A percentile compares a stretch with the other conserved stretches of the same genome.
These are phyloP conservation scores for Aspergillus neotritici DNA, from an alignment of 2,329 filamentous ascomycete genomes.

Conservation along the genomic window DNA sequence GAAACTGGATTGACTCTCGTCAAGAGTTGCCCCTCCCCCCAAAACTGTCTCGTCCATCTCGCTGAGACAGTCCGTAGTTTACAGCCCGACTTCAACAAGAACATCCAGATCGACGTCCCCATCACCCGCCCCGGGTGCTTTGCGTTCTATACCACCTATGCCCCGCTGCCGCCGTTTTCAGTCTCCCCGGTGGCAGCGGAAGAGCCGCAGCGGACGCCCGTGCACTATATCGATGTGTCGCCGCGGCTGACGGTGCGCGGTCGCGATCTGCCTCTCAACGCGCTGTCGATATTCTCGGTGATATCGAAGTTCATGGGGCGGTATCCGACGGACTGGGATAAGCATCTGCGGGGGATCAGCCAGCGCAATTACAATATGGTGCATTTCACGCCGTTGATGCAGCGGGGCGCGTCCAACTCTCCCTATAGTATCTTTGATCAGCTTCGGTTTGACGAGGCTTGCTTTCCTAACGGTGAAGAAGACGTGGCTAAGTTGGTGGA, in stretches of 20 bases:
- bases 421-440: constrained; percentile 97
- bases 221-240: constrained; percentile 91
- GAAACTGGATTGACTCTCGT: constrained; percentile 24
- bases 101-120: constrained; percentile 82
- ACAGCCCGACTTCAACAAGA: constrained; percentile 85
- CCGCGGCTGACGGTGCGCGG: constrained; percentile 72
- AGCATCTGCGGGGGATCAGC: constrained; percentile 80
- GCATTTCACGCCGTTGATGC: constrained; percentile 91
- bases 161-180: constrained; percentile 73
- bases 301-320: constrained; percentile 98
- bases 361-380: constrained; percentile 97
- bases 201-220: constrained; percentile 61
- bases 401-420: constrained; percentile 84
- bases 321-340: constrained; percentile 85
- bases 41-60: constrained; percentile 9
- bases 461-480: constrained; percentile 78
- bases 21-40: not conserved
- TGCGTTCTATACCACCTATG: constrained; percentile 90
- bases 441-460: constrained; percentile 71
- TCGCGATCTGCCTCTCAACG: constrained; percentile 70
- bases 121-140: constrained; percentile 80
- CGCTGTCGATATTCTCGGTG: constrained; percentile 84
- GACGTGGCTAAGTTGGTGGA: constrained; percentile 72
- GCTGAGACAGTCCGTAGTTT: constrained; percentile 48
- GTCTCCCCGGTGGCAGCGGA: constrained; percentile 47